Conservation (phyloP, 2,329 filamentous ascomycete genomes). For the Claviceps spartinae region DNA sequence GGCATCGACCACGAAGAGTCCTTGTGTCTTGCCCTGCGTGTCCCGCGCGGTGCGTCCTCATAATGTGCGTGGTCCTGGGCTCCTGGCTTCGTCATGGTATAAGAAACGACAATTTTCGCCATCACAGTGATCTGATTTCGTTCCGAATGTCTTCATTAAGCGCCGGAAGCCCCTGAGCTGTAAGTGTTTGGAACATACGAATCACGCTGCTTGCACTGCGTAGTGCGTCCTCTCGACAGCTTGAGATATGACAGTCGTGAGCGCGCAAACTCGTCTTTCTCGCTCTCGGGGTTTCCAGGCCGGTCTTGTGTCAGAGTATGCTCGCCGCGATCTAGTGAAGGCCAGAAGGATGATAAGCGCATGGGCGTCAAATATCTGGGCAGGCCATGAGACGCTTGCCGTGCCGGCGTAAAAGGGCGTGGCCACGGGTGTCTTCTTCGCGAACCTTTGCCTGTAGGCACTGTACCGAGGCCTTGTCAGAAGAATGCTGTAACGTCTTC, state of each 20-base stretch:
- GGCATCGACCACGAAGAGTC: too few relatives aligned
- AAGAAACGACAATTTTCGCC: conserved; percentile 38
- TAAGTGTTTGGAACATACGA: conserved; percentile 29
- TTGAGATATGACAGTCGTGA: conserved; percentile 9
- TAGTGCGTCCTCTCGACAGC: too few relatives aligned
- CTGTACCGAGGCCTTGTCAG: conserved; percentile 35
- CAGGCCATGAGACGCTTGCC: conserved; percentile 44
- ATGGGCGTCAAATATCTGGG: conserved; percentile 49
- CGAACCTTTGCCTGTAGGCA: conserved; percentile 49
- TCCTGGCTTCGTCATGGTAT: conserved; percentile 49
- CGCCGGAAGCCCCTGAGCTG: conserved; percentile 36
- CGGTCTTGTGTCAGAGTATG: conserved; percentile 45
- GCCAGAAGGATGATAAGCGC: conserved; percentile 39
- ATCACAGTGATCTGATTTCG: conserved; percentile 36
- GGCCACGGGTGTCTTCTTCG: conserved; percentile 26
- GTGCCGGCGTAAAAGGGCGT: conserved; percentile 56
- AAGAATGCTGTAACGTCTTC: conserved; percentile 5
- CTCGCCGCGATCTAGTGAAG: conserved; percentile 30
- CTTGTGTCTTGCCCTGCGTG: too few relatives aligned
- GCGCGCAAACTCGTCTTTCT: conserved; percentile 27
- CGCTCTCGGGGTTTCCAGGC: conserved; percentile 36
- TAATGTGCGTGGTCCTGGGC: conserved; percentile 41
- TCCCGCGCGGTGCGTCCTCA: conserved; percentile 47
- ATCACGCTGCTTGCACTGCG: not conserved
- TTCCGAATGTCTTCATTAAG: conserved; percentile 52